Evolutionary conservation across 148 eudicot genomes (phyloP).

Genomic region (Rhododendron molle): DNA sequence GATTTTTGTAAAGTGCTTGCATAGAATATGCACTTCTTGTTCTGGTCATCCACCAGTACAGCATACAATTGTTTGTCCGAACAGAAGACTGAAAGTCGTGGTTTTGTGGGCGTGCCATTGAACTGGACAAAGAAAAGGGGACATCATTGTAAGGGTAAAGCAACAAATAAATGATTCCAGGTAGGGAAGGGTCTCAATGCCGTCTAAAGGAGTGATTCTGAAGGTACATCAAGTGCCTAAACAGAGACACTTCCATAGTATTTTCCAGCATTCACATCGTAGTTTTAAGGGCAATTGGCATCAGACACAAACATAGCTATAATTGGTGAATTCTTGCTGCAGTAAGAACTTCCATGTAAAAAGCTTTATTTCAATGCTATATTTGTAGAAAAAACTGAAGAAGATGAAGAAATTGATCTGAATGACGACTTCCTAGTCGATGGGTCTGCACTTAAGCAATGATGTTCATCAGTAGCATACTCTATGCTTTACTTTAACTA

Average conservation of each 20-base stretch:
- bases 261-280: no score
- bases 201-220: background rate
- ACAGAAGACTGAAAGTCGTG: slow-evolving; percentile 92
- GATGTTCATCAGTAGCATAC: background rate
- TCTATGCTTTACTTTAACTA: background rate
- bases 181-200: background rate
- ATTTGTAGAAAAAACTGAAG: background rate
- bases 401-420: background rate
- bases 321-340: background rate
- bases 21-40: slow-evolving; percentile 73
- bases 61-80: slow-evolving; percentile 81
- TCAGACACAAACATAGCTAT: background rate
- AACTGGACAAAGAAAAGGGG: slow-evolving; percentile 37
- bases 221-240: background rate
- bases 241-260: no score
- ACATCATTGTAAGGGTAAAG: background rate
- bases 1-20: slow-evolving; percentile 82
- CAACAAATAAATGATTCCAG: background rate
- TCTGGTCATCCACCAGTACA: slow-evolving; percentile 83
- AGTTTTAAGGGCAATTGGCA: no score
- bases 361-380: no score
- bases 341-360: background rate
- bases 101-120: slow-evolving; percentile 65
- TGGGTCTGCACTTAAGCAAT: background rate
- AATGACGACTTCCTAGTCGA: background rate